phyloP scores from a whole-genome alignment of 805 yeast genomes.

The Danielia reshetovae region DNA sequence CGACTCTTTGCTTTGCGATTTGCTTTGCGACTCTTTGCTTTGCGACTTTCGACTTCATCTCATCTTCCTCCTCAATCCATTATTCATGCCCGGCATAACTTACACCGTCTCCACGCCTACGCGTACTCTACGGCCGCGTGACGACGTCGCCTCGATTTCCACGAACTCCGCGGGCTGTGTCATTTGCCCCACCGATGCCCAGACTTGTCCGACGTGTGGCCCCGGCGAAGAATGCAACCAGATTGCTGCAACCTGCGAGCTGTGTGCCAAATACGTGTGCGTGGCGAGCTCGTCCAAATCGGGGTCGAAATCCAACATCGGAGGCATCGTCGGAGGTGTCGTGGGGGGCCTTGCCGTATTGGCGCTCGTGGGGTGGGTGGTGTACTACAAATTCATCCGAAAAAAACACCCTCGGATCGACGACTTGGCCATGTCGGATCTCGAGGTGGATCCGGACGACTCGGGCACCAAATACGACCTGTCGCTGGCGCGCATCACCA shows the following conservation, averaged over 20 bases:
- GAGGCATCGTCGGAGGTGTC: conserved; percentile 72
- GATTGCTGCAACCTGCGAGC: conserved; percentile 10
- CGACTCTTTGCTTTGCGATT: too few species aligned
- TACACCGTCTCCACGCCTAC: background rate
- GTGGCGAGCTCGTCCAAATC: conserved; percentile 2
- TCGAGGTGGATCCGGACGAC: conserved; percentile 6
- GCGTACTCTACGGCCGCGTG: conserved; percentile 14
- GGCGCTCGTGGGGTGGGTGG: conserved; percentile 30
- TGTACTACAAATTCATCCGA: conserved; percentile 30
- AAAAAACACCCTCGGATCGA: conserved; percentile 29
- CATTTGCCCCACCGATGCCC: conserved; percentile 37
- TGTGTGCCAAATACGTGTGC: conserved; percentile 13
- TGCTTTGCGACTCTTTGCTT: too few species aligned
- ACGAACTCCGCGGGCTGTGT: conserved; percentile 38
- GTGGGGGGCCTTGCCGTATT: conserved; percentile 56
- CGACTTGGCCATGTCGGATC: conserved; percentile 16
- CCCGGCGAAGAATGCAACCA: conserved; percentile 13
- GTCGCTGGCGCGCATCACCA: background rate
- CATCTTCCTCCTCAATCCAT: too few species aligned
- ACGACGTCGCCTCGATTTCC: conserved; percentile 8
- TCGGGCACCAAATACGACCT: conserved; percentile 4
- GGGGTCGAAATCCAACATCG: conserved; percentile 15
- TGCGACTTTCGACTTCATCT: too few species aligned
- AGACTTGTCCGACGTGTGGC: conserved; percentile 43
- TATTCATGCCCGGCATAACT: background rate